phyloP scores from a whole-genome alignment of 495 filamentous ascomycete species.

The Penicilliopsis zonata region DNA sequence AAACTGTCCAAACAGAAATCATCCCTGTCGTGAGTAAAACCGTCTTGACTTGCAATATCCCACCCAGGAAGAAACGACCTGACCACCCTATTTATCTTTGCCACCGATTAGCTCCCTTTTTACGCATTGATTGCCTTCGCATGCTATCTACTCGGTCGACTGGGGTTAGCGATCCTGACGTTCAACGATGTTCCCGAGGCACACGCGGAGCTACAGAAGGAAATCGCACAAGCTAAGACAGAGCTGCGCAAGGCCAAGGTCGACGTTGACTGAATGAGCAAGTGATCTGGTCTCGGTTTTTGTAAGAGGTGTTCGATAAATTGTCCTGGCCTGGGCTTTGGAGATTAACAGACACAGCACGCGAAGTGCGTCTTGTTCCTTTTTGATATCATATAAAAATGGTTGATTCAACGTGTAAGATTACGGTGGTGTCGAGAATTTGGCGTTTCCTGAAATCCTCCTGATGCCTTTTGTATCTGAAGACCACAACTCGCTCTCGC shows the following conservation, averaged over 20 bases:
- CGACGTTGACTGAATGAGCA: slow-evolving; percentile 32
- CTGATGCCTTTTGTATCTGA: no score
- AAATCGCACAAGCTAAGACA: slow-evolving; percentile 38
- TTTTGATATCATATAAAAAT: no score
- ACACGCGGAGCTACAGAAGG: slow-evolving; percentile 73
- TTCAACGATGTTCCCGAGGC: slow-evolving; percentile 95
- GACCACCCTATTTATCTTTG: not conserved
- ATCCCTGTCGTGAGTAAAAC: slow-evolving; percentile 36
- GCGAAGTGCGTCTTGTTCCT: no score
- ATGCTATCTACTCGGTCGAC: slow-evolving; percentile 81
- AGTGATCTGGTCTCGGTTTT: not conserved
- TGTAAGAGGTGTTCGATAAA: slow-evolving; percentile 1
- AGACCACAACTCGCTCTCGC: no score
- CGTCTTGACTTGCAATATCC: not conserved
- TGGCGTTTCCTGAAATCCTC: no score
- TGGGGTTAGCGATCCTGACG: slow-evolving; percentile 84
- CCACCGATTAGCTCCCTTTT: slow-evolving; percentile 60
- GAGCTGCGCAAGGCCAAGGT: slow-evolving; percentile 37
- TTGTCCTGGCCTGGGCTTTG: no score
- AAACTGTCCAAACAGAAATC: slow-evolving; percentile 42
- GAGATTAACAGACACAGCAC: no score
- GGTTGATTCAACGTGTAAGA: no score
- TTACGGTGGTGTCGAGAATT: no score
- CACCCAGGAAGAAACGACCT: not conserved
- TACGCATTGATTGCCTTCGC: slow-evolving; percentile 87